Evolutionary conservation across 352 stramenopile species (phyloP).

Genomic region (Globisporangium echinulatum): DNA sequence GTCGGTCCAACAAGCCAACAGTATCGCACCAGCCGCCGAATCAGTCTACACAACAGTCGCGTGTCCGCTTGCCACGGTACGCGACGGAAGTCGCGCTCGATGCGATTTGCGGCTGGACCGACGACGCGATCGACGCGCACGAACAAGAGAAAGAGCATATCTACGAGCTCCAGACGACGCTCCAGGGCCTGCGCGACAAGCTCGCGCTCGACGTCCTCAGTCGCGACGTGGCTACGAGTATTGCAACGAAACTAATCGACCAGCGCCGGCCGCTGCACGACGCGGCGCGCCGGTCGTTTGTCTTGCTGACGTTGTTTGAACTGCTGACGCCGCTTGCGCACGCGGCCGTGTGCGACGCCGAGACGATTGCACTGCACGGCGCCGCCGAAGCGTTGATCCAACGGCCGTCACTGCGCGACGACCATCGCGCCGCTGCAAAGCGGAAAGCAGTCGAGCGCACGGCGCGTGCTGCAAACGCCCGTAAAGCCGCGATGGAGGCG

Average conservation of each 20-base stretch:
- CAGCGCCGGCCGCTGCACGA: no score
- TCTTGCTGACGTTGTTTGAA: background rate
- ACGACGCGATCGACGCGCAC: conserved; percentile 40
- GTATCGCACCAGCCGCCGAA: no score
- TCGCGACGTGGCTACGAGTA: conserved; percentile 3
- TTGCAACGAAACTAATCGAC: background rate
- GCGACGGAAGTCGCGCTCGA: background rate
- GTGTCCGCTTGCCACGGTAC: background rate
- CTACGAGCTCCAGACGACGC: conserved; percentile 27
- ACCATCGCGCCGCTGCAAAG: background rate
- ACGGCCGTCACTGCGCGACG: conserved; percentile 21
- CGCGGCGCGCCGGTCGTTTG: background rate
- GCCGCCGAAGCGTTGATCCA: conserved; percentile 40
- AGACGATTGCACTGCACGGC: conserved; percentile 38
- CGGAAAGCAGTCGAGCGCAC: background rate
- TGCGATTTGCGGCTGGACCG: conserved; percentile 34
- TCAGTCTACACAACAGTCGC: background rate
- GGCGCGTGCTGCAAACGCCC: background rate
- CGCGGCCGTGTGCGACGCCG: conserved; percentile 19
- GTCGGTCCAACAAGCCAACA: no score
- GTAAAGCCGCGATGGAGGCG: background rate
- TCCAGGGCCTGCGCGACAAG: conserved; percentile 23
- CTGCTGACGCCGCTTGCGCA: conserved; percentile 11
- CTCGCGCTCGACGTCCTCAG: conserved; percentile 13
- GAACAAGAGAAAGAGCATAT: conserved; percentile 38